Base-by-base conservation (phyloP, 257 asterid species). In the Solanum ahanhuiri region DNA sequence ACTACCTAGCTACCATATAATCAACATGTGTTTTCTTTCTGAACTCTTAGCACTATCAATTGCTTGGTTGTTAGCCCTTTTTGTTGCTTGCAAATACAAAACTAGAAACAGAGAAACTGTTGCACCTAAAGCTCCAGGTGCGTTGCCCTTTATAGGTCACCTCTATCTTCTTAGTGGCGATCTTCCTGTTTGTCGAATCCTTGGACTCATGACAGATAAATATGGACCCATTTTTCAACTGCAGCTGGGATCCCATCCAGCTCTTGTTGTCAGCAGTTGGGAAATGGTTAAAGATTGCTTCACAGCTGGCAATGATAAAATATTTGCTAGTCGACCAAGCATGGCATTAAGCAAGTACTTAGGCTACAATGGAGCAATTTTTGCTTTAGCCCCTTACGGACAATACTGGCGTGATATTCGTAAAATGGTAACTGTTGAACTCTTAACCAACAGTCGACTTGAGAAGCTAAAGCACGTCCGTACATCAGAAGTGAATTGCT, bases 61-160 rank as follows among this genome's bases (percentile, higher is more conserved):
- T 28, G 20, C 77, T 33, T 31, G 86, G 20, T 28, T 85, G 30
- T 12, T 86, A 45, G 87, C 57, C 30, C 48, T 86, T 83, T 9
- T 85, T 22, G 37, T 81, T 37, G 11, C 67, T 66, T 31, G 60
- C 12, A 9, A 11, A 81, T 60, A 83, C 18, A 66, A 87, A 23
- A 63, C 6, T 72, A 83, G 75, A 14, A 43, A 28, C 31, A 79
- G 30, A n/a, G n/a, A 37, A 9, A 88, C 25, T 73, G 3, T 30
- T n/a, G 43, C 92, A 9, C 93, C 95, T 12, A 87, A 90, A 81
- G 88, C 90, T 25, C 89, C 92, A 0, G 93, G 94, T 4, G 91
- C 95, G n/a, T 90, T 88, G 93, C 98, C 96, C 20, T 25, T 93
- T 34, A 90, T 93, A 7, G 97, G 96, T 70, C 98, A 94, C 72